Evolutionary conservation across 345 rosid species (phyloP).

Genomic region (Cardamine chenopodiifolia): DNA sequence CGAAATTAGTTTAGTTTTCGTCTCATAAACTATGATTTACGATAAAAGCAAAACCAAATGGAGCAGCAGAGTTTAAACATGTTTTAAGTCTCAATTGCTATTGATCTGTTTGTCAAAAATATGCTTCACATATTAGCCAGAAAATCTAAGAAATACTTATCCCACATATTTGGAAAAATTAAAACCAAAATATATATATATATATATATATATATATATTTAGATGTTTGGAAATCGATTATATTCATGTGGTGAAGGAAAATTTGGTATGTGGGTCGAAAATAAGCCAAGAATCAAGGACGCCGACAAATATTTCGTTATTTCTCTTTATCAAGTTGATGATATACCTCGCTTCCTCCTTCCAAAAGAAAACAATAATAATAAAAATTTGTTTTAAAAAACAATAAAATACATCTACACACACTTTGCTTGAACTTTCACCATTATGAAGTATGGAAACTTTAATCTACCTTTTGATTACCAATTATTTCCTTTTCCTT

Average conservation of each 20-base stretch:
- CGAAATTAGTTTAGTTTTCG: background rate
- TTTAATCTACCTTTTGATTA: constrained; percentile 22
- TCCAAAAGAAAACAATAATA: background rate
- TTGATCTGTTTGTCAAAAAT: background rate
- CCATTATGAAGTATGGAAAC: constrained; percentile 24
- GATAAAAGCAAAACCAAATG: background rate
- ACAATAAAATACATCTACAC: background rate
- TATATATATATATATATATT: too few species aligned
- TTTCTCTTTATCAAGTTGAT: constrained; percentile 30
- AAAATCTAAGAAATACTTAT: constrained; percentile 27
- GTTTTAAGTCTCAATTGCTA: background rate
- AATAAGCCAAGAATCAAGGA: constrained; percentile 34
- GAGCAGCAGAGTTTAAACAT: background rate
- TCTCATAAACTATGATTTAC: background rate
- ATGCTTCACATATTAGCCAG: constrained; percentile 30
- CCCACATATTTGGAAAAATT: too few species aligned
- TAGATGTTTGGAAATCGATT: constrained; percentile 9
- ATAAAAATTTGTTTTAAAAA: background rate
- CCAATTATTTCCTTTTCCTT: background rate
- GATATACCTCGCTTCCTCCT: constrained; percentile 15
- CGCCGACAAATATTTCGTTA: constrained; percentile 31
- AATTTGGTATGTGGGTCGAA: constrained; percentile 21
- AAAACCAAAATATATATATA: too few species aligned
- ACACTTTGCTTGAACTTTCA: constrained; percentile 17
- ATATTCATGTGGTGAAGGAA: constrained; percentile 36